Conservation (phyloP, 139 green algal species). For the Eudorina sp. region DNA sequence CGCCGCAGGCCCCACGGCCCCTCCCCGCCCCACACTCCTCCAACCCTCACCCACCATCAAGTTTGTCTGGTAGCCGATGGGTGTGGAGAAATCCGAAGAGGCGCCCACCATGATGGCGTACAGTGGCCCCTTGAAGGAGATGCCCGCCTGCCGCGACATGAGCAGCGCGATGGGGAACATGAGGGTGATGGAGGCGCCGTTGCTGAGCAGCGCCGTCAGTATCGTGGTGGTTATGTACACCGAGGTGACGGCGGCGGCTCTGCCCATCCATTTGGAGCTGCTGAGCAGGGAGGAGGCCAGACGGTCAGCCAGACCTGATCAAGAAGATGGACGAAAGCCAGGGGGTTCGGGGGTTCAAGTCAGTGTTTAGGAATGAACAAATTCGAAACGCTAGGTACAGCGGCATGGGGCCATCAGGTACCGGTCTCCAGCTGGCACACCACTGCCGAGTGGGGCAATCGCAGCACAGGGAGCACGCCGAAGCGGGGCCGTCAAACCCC, state of each 20-base stretch:
- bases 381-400: no score
- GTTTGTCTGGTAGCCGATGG: conserved; percentile 86
- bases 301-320: conserved; percentile 36
- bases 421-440: no score
- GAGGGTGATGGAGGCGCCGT: conserved; percentile 49
- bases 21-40: no score
- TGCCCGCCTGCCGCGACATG: background rate
- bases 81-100: conserved; percentile 72
- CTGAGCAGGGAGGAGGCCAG: conserved; percentile 14
- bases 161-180: conserved; percentile 47
- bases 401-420: no score
- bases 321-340: no score
- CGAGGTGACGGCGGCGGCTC: background rate
- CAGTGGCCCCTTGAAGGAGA: conserved; percentile 40
- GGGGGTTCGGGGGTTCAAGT: no score
- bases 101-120: conserved; percentile 70
- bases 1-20: no score
- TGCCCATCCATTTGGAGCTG: conserved; percentile 39
- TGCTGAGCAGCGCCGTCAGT: conserved; percentile 48
- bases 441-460: no score
- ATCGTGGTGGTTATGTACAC: conserved; percentile 46
- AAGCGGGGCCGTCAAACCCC: no score
- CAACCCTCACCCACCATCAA: conserved; percentile 70
- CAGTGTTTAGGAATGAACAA: no score
- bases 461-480: no score